phyloP scores from a whole-genome alignment of 441 rosid species.

The Croton setiger region DNA sequence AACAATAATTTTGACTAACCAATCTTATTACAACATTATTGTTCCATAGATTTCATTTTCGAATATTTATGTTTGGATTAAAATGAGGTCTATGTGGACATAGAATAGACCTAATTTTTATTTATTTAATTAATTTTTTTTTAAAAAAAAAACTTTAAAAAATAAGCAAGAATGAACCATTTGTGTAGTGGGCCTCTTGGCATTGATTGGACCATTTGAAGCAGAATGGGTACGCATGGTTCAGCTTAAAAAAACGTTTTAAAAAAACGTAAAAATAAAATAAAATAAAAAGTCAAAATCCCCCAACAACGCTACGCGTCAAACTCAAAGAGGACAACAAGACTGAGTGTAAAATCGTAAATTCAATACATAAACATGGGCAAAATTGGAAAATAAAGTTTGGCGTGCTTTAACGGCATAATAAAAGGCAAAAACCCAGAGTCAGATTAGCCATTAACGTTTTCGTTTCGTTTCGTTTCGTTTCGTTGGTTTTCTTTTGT shows the following conservation, averaged over 20 bases:
- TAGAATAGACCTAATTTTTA: too few species aligned
- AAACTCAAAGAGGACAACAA: constrained; percentile 2
- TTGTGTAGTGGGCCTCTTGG: neutral
- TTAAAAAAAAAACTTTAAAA: too few species aligned
- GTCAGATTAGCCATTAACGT: too few species aligned
- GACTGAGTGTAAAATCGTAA: neutral
- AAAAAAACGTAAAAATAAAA: too few species aligned
- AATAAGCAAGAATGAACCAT: neutral
- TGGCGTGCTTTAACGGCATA: constrained; percentile 17
- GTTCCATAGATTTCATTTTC: too few species aligned
- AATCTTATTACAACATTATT: too few species aligned
- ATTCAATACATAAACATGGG: neutral
- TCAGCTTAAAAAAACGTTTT: too few species aligned
- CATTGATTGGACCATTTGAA: neutral
- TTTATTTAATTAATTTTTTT: too few species aligned
- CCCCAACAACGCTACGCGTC: neutral
- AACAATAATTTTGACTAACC: too few species aligned
- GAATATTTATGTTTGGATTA: too few species aligned
- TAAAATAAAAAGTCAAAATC: constrained; percentile 16
- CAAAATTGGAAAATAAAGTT: neutral
- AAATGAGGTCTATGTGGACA: too few species aligned
- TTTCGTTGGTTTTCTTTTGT: neutral
- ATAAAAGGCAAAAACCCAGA: neutral
- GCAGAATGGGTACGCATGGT: neutral
- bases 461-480: too few species aligned